Conservation (phyloP, 345 rosid species). For the Gossypium rotundifolium region DNA sequence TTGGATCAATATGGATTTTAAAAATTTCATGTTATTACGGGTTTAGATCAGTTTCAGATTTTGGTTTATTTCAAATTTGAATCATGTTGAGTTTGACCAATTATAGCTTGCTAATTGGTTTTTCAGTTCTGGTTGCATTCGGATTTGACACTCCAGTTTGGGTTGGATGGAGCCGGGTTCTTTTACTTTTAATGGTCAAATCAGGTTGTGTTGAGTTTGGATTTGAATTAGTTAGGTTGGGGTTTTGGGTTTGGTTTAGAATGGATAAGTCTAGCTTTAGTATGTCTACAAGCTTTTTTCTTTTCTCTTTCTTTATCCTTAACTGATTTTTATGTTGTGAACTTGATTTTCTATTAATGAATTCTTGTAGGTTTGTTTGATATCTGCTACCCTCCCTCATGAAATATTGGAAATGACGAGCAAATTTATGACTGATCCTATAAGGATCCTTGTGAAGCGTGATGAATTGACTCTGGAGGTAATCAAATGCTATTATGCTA, state of each 20-base stretch:
- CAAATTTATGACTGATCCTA: slow-evolving; percentile 97
- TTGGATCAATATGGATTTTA: background rate
- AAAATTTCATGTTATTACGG: background rate
- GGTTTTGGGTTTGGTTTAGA: too few species aligned
- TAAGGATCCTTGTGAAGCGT: slow-evolving; percentile 93
- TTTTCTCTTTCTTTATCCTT: background rate
- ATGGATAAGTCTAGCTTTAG: too few species aligned
- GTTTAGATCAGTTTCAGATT: background rate
- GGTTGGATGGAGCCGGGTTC: too few species aligned
- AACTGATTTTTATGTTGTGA: background rate
- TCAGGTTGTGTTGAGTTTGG: too few species aligned
- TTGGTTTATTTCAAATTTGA: too few species aligned
- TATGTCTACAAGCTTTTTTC: background rate
- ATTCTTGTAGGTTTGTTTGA: slow-evolving; percentile 64
- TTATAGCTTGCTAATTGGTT: too few species aligned
- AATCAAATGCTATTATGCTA: slow-evolving; percentile 5
- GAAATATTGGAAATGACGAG: slow-evolving; percentile 91
- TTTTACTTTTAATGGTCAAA: too few species aligned
- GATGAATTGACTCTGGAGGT: slow-evolving; percentile 98
- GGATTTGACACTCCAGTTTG: too few species aligned
- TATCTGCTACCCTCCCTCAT: slow-evolving; percentile 95
- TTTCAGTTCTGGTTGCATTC: too few species aligned
- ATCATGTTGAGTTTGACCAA: too few species aligned
- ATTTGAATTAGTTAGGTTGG: too few species aligned
- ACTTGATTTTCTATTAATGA: background rate